A percentile compares a stretch with the other conserved stretches of the same genome.
phyloP scores from a whole-genome alignment of 176 grass and related monocot genomes.

The Cymbopogon citratus region DNA sequence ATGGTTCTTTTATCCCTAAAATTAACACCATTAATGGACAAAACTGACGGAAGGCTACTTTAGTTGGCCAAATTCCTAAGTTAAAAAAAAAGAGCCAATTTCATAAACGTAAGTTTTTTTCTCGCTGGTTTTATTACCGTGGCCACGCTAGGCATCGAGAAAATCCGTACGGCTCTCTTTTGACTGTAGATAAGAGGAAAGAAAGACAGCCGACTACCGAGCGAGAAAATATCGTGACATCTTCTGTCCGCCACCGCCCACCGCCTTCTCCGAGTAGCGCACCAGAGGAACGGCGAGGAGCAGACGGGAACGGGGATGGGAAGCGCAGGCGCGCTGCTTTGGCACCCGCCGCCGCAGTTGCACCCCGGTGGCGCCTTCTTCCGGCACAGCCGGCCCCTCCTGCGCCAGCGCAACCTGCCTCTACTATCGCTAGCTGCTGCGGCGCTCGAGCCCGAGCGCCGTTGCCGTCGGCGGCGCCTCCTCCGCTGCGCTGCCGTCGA shows the following conservation, averaged over 20 bases:
- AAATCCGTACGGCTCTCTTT: not conserved
- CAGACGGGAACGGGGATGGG: conserved; percentile 37
- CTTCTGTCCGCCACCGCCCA: not conserved
- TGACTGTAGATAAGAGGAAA: not conserved
- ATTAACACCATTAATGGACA: too few species aligned
- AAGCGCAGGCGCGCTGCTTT: conserved; percentile 52
- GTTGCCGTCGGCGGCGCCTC: not conserved
- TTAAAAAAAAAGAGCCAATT: too few species aligned
- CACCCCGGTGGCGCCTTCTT: conserved; percentile 25
- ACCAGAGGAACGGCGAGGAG: not conserved
- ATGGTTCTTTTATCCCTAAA: too few species aligned
- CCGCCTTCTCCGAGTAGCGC: not conserved
- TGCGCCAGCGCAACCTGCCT: not conserved
- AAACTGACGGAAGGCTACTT: too few species aligned
- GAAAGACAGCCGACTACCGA: not conserved
- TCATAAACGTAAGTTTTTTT: too few species aligned
- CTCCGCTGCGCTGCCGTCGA: conserved; percentile 17
- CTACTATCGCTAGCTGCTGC: not conserved
- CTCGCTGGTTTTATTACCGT: not conserved
- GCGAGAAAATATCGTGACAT: not conserved
- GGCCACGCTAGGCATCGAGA: not conserved
- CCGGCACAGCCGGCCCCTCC: not conserved
- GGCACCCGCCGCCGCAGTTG: conserved; percentile 35
- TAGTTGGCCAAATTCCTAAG: too few species aligned
- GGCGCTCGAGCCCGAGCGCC: not conserved